phyloP scores from a whole-genome alignment of 768 basidiomycete species.

The Galerina sulciceps region DNA sequence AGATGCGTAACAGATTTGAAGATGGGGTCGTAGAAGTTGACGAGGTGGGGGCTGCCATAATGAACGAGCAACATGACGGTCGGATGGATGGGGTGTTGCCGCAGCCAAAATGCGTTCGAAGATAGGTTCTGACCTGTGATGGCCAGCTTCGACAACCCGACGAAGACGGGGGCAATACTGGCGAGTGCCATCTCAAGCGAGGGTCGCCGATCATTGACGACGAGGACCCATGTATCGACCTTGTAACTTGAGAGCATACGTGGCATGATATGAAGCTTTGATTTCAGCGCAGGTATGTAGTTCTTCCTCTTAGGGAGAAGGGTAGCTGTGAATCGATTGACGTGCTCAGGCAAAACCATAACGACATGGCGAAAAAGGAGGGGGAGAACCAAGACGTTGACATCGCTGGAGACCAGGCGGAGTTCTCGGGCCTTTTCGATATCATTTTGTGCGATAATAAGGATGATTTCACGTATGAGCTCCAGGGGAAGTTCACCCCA shows the following conservation, averaged over 20 bases:
- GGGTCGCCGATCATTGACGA: conserved; percentile 33
- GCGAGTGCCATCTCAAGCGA: conserved; percentile 37
- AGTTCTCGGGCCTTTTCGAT: conserved; percentile 28
- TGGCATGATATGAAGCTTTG: conserved; percentile 29
- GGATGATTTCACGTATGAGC: conserved; percentile 35
- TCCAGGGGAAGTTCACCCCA: conserved; percentile 38
- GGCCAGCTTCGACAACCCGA: conserved; percentile 32
- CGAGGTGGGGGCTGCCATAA: conserved; percentile 34
- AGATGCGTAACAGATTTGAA: conserved; percentile 38
- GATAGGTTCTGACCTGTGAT: conserved; percentile 37
- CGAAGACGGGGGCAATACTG: conserved; percentile 34
- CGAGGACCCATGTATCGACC: conserved; percentile 34
- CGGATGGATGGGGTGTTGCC: conserved; percentile 33
- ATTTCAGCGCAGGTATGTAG: conserved; percentile 30
- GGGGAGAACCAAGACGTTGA: conserved; percentile 39
- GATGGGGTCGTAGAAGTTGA: conserved; percentile 38
- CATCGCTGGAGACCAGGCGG: conserved; percentile 35
- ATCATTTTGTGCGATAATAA: conserved; percentile 29
- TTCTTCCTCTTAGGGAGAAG: conserved; percentile 33
- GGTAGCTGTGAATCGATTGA: conserved; percentile 31
- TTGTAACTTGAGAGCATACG: conserved; percentile 35
- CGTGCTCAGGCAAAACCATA: conserved; percentile 29
- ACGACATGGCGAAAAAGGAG: conserved; percentile 33
- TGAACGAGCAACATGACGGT: conserved; percentile 34
- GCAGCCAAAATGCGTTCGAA: conserved; percentile 38